Evolutionary conservation across 495 filamentous ascomycete species (phyloP).

Genomic region (Penicillium fimorum): DNA sequence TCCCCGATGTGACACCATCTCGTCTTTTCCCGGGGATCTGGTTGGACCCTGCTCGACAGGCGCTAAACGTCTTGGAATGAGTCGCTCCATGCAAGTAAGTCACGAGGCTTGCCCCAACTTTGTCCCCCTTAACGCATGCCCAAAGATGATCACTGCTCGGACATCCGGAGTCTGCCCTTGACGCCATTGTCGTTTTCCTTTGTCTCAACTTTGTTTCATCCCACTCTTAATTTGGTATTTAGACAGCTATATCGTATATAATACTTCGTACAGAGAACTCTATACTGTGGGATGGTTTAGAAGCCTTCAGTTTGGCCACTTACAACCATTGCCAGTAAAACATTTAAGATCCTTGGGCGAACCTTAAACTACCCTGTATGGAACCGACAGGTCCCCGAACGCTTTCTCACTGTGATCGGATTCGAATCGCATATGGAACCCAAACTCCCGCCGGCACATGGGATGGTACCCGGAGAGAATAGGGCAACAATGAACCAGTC

Average conservation of each 20-base stretch:
- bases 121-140: conserved; percentile 8
- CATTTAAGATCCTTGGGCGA: conserved; percentile 12
- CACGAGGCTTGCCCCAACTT: conserved; percentile 20
- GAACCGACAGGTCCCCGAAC: conserved; percentile 12
- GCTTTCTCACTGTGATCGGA: conserved; percentile 9
- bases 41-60: conserved; percentile 19
- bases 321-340: conserved; percentile 16
- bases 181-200: not conserved
- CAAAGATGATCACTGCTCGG: conserved; percentile 2
- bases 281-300: too few species aligned
- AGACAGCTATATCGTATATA: not conserved
- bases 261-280: not conserved
- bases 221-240: not conserved
- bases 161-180: conserved; percentile 3
- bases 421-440: conserved; percentile 5
- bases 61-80: conserved; percentile 26
- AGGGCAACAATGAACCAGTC: conserved; percentile 7
- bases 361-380: conserved; percentile 14
- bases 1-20: conserved; percentile 11
- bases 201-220: not conserved
- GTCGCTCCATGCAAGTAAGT: conserved; percentile 31
- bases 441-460: conserved; percentile 5
- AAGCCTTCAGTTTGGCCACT: not conserved
- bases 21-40: conserved; percentile 16
- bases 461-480: not conserved